These are phyloP conservation scores for Salix viminalis DNA, from an alignment of 345 rosid species.

Conservation along the genomic window DNA sequence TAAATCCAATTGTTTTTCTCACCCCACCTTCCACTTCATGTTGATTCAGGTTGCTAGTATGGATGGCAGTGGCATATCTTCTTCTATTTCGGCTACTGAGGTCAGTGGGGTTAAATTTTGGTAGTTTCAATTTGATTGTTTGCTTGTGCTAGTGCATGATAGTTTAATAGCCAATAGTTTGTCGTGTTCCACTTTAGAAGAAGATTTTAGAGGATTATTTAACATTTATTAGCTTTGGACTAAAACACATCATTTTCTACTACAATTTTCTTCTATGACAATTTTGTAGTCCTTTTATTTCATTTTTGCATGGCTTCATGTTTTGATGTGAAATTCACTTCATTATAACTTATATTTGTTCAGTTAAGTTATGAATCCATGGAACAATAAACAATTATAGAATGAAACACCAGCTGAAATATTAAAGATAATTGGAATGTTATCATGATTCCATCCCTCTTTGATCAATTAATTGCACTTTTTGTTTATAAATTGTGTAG, in stretches of 20 bases:
- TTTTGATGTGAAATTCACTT: not conserved
- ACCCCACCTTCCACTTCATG: not conserved
- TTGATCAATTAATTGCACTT: too few relatives aligned
- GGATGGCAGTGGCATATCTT: conserved; percentile 27
- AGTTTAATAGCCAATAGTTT: not conserved
- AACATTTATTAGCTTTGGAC: not conserved
- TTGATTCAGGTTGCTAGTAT: conserved; percentile 40
- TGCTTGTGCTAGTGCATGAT: not conserved
- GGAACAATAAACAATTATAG: not conserved
- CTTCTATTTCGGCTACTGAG: conserved; percentile 56
- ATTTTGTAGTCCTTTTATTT: not conserved
- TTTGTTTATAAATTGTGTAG: not conserved
- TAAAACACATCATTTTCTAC: too few relatives aligned
- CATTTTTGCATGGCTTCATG: not conserved
- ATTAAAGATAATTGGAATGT: too few relatives aligned
- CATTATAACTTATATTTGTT: not conserved
- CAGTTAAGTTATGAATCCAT: not conserved
- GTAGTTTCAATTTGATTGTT: not conserved
- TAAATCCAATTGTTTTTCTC: not conserved
- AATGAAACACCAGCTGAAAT: not conserved
- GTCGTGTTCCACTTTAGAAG: too few relatives aligned
- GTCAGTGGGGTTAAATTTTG: conserved; percentile 33
- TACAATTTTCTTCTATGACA: not conserved
- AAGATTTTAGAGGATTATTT: not conserved
- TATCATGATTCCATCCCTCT: not conserved